phyloP scores from a whole-genome alignment of 2,329 filamentous ascomycete species.

The Cladosporium sp. region DNA sequence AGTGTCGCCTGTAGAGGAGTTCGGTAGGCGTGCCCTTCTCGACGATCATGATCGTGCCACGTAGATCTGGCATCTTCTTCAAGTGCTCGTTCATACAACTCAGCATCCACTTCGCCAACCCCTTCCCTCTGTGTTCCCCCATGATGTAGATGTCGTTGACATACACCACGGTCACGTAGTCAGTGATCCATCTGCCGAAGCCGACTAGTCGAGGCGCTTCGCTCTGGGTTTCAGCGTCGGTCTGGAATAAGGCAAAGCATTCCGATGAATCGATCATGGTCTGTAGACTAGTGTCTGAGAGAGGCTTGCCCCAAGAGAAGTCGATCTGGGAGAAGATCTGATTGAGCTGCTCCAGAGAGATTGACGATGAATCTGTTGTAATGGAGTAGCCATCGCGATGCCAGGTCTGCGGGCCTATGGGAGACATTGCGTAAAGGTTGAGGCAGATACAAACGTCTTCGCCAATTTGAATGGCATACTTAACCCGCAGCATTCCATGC shows the following conservation, averaged over 20 bases:
- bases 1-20: neutral
- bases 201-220: neutral
- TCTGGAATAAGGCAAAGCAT: neutral
- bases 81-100: neutral
- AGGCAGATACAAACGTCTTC: no score
- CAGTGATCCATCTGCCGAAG: conserved; percentile 14
- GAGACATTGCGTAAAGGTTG: no score
- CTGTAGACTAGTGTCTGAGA: neutral
- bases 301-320: neutral
- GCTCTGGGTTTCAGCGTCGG: neutral
- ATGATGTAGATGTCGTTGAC: neutral
- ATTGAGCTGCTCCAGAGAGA: neutral
- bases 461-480: no score
- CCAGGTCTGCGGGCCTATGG: no score
- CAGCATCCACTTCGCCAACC: neutral
- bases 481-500: no score
- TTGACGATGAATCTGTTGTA: neutral
- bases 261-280: neutral
- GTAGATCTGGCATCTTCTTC: neutral
- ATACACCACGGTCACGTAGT: neutral
- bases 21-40: neutral
- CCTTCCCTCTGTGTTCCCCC: neutral
- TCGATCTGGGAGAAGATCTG: neutral
- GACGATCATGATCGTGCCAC: neutral
- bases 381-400: no score